Base-by-base conservation (phyloP, 768 basidiomycete species). In the Cytidiella melzeri region DNA sequence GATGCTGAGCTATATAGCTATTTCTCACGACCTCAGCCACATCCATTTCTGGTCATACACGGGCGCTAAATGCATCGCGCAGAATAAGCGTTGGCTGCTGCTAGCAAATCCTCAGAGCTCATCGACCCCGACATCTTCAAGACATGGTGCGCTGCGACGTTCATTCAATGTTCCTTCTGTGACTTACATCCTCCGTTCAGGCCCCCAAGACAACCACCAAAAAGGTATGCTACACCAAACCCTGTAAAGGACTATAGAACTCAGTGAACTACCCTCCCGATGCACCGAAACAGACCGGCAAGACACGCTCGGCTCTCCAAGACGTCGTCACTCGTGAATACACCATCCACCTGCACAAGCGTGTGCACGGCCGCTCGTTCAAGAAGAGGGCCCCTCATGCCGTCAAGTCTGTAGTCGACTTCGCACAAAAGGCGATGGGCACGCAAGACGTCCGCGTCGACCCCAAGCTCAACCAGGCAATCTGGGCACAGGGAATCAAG, bases 291-390 rank as follows among this genome's bases (percentile, higher is more conserved):
- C 76, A 84, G 63, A 75, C 76, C 68, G 83, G 83, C 72, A 95
- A 96, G 80, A 82, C 82, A 63, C 92, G 95, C 71, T 94, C 92
- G 52, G 95, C 95, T 48, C 90, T 97, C 67, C 82, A 90, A 72
- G 95, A 98, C 70, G 95, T 97, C 73, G 95, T 97, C 57, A 89
- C 94, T 57, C 86, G 94, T 64, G 95, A 99, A 70, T 96, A 97
- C 85, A 97, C 95, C 64, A 87, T 97, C 77, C 92, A 96, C 73
- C 74, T 97, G 36, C 92, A 96, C 84, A 96, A 95, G 72, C 84
- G 73, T 58, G 91, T 93, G 38, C 90, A 92, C 70, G 90, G 87
- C 59, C 81, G 86, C 53, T 86, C 88, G 38, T 97, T 96, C 80
- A 97, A 97, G 76, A 95, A 95, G 80, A 87, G 94, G 60, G 92